Conservation (phyloP, 148 eudicot species). For the Oxyria digyna region DNA sequence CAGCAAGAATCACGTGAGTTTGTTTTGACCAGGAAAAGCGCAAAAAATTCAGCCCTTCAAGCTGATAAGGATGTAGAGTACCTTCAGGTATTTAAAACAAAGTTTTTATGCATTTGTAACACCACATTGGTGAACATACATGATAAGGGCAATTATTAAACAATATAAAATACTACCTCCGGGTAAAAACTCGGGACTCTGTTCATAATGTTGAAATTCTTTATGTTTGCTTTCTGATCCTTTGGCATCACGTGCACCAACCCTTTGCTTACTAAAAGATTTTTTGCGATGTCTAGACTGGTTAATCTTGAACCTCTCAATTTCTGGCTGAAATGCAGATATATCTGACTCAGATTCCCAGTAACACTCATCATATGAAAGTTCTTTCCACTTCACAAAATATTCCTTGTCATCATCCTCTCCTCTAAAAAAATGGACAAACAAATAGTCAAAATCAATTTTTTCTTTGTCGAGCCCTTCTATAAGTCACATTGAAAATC, state of each 20-base stretch:
- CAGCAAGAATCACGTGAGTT: conserved; percentile 97
- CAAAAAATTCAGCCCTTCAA: conserved; percentile 93
- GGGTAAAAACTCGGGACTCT: conserved; percentile 69
- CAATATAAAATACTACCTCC: conserved; percentile 33
- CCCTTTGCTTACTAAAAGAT: conserved; percentile 43
- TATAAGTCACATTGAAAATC: neutral
- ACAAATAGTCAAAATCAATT: neutral
- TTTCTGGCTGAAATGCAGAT: conserved; percentile 61
- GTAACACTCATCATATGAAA: conserved; percentile 79
- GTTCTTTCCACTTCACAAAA: conserved; percentile 86
- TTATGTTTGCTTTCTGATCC: conserved; percentile 53
- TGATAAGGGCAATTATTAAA: neutral
- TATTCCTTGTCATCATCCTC: conserved; percentile 74
- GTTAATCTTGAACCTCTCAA: conserved; percentile 51
- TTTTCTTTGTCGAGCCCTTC: neutral
- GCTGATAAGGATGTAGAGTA: conserved; percentile 90
- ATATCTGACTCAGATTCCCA: conserved; percentile 91
- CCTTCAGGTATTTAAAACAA: conserved; percentile 31
- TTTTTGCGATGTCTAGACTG: conserved; percentile 49
- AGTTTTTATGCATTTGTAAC: neutral
- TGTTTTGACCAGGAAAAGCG: conserved; percentile 94
- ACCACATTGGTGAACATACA: neutral
- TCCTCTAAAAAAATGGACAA: conserved; percentile 34
- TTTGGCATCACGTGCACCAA: conserved; percentile 28
- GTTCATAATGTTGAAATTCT: conserved; percentile 84